phyloP scores from a whole-genome alignment of 768 basidiomycete genomes.

The Boletus patriciae region DNA sequence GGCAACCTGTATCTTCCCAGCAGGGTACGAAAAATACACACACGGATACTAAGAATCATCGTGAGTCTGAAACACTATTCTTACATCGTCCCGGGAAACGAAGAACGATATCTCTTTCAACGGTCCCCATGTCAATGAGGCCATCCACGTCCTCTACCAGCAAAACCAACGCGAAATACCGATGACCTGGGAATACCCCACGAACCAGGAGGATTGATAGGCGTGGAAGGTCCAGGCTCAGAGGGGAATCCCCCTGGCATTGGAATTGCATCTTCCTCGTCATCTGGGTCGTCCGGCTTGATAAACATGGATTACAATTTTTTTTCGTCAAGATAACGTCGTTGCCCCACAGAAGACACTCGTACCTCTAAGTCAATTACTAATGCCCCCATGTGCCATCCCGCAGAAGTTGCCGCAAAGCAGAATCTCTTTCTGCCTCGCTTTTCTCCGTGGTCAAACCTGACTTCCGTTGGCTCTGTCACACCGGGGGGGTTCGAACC shows the following conservation, averaged over 20 bases:
- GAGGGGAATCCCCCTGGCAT: conserved; percentile 39
- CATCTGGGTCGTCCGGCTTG: conserved; percentile 36
- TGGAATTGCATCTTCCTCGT: conserved; percentile 30
- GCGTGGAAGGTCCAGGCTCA: conserved; percentile 12
- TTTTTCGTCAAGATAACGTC: conserved; percentile 4
- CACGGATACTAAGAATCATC: neutral
- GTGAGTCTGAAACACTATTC: conserved; percentile 3
- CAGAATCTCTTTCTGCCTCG: conserved; percentile 63
- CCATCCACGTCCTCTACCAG: conserved; percentile 51
- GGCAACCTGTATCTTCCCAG: conserved; percentile 5
- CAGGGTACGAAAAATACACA: conserved; percentile 7
- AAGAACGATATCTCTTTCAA: conserved; percentile 8
- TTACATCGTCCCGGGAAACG: conserved; percentile 3
- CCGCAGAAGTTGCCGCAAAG: conserved; percentile 76
- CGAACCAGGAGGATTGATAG: conserved; percentile 13
- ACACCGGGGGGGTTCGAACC: conserved; percentile 42
- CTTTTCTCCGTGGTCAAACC: conserved; percentile 62
- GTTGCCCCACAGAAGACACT: neutral
- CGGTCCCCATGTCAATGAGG: conserved; percentile 14
- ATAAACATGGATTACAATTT: conserved; percentile 2
- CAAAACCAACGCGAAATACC: conserved; percentile 56
- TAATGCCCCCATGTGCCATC: conserved; percentile 91
- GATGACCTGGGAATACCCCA: conserved; percentile 17
- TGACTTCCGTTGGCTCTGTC: conserved; percentile 63
- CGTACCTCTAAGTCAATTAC: conserved; percentile 80